Conservation (phyloP, 495 filamentous ascomycete genomes). For the Penicillium chermesinum region DNA sequence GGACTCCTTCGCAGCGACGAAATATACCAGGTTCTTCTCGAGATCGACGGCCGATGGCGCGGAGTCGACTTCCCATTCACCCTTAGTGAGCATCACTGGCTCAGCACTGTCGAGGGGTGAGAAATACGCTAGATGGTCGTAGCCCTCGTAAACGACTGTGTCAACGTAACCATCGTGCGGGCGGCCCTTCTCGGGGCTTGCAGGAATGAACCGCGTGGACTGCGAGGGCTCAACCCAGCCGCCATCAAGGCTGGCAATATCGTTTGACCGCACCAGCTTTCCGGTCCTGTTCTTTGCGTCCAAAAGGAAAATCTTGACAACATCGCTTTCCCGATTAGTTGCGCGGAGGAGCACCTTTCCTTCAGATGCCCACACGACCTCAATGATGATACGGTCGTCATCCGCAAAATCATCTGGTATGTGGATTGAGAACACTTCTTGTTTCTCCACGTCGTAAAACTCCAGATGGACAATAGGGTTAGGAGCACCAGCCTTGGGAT, state of each 20-base stretch:
- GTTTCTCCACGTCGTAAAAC: constrained; percentile 81
- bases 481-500: constrained; percentile 90
- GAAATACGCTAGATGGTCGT: constrained; percentile 92
- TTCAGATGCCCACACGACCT: constrained; percentile 82
- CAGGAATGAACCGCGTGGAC: constrained; percentile 78
- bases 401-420: constrained; percentile 73
- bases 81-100: constrained; percentile 79
- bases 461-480: constrained; percentile 84
- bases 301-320: constrained; percentile 78
- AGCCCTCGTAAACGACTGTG: constrained; percentile 78
- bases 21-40: constrained; percentile 79
- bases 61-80: constrained; percentile 87
- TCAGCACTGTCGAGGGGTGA: constrained; percentile 78
- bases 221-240: constrained; percentile 97
- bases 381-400: constrained; percentile 84
- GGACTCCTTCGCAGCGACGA: constrained; percentile 78
- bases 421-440: constrained; percentile 73
- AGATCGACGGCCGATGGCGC: constrained; percentile 88
- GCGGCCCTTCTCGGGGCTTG: constrained; percentile 71
- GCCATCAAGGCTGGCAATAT: constrained; percentile 79
- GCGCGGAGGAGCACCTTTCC: constrained; percentile 77
- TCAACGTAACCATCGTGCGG: constrained; percentile 87
- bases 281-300: constrained; percentile 73
- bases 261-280: constrained; percentile 68
- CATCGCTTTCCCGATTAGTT: constrained; percentile 91